phyloP scores from a whole-genome alignment of 2,329 filamentous ascomycete genomes.

The Paramyrothecium roridum region DNA sequence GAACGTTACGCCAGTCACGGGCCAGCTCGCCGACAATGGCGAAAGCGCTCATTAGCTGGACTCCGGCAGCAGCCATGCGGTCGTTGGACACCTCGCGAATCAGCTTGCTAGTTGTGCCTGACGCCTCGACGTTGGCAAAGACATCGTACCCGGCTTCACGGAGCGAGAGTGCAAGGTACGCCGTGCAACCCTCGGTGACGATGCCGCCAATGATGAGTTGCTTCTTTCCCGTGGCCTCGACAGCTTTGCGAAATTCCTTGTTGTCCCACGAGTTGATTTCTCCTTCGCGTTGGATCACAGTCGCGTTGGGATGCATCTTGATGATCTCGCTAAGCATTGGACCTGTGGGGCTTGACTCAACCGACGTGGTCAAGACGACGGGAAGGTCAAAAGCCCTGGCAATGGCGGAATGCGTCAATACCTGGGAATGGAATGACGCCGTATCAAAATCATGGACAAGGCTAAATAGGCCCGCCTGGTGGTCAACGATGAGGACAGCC shows the following conservation, averaged over 20 bases:
- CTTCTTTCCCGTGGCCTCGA: neutral
- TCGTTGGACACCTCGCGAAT: conserved; percentile 51
- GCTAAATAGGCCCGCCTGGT: conserved; percentile 1
- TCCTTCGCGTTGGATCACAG: neutral
- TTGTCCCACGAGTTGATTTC: neutral
- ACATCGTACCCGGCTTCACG: conserved; percentile 57
- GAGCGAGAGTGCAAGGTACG: conserved; percentile 58
- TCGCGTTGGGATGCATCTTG: neutral
- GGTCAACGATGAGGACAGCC: neutral
- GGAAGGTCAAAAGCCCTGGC: neutral
- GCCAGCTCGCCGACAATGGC: conserved; percentile 51
- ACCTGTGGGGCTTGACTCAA: neutral
- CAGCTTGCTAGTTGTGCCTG: conserved; percentile 49
- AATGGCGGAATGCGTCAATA: neutral
- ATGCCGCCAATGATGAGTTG: conserved; percentile 2
- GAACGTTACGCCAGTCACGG: conserved; percentile 47
- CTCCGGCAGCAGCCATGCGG: conserved; percentile 54
- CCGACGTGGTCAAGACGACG: neutral
- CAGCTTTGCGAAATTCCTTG: neutral
- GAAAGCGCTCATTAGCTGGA: conserved; percentile 48
- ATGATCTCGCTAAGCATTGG: neutral
- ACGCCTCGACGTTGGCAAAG: conserved; percentile 57
- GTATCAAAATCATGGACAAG: conserved; percentile 2
- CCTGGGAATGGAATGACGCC: neutral
- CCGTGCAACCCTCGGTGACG: conserved; percentile 27